phyloP scores from a whole-genome alignment of 345 rosid species.

The Camelina hispida region DNA sequence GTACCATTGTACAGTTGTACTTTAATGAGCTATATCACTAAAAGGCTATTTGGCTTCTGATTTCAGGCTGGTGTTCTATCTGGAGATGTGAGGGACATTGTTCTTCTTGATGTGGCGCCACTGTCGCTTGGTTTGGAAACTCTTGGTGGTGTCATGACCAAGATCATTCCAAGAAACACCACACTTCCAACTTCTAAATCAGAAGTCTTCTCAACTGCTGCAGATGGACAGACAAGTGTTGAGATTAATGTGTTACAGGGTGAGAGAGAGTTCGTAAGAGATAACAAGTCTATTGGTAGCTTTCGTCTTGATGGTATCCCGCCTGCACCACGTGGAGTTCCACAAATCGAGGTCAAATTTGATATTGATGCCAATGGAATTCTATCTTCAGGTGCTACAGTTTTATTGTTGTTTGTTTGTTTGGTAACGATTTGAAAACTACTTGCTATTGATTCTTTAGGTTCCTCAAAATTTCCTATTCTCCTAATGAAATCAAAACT shows the following conservation, averaged over 20 bases:
- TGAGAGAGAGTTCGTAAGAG: slow-evolving; percentile 95
- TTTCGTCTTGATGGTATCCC: slow-evolving; percentile 80
- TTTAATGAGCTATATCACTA: background rate
- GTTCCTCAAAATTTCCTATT: background rate
- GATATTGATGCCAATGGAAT: slow-evolving; percentile 98
- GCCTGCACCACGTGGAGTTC: slow-evolving; percentile 90
- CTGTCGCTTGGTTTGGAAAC: slow-evolving; percentile 94
- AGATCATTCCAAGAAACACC: slow-evolving; percentile 89
- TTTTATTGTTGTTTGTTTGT: slow-evolving; percentile 60
- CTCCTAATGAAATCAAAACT: background rate
- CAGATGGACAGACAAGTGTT: slow-evolving; percentile 98
- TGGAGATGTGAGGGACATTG: slow-evolving; percentile 96
- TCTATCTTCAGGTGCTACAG: too few relatives aligned
- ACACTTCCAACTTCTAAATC: slow-evolving; percentile 97
- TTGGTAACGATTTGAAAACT: slow-evolving; percentile 53
- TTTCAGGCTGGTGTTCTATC: slow-evolving; percentile 87
- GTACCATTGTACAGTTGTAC: too few relatives aligned
- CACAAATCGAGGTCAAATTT: slow-evolving; percentile 89
- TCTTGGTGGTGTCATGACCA: slow-evolving; percentile 97
- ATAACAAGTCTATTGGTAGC: slow-evolving; percentile 88
- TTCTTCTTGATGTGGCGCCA: too few relatives aligned
- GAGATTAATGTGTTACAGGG: slow-evolving; percentile 98
- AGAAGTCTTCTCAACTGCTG: slow-evolving; percentile 99
- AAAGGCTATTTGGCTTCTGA: background rate
- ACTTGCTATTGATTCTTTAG: slow-evolving; percentile 19